Evolutionary conservation across 148 eudicot species (phyloP).

Genomic region (Hydrangea macrophylla): DNA sequence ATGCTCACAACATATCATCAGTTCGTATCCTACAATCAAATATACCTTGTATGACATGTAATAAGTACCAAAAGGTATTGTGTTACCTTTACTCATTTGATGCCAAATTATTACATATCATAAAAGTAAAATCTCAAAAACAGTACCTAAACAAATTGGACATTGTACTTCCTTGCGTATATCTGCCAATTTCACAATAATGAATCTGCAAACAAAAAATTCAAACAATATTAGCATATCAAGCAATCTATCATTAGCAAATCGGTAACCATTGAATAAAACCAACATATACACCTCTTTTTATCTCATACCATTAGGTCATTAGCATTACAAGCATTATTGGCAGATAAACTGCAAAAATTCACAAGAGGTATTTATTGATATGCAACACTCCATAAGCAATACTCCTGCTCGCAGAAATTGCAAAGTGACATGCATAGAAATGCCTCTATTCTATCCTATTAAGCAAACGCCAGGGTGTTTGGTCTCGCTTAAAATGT

Average conservation of each 20-base stretch:
- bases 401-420: too few species aligned
- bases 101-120: neutral
- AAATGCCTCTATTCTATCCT: too few species aligned
- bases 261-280: neutral
- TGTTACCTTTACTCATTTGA: neutral
- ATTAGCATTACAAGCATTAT: too few species aligned
- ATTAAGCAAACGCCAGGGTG: too few species aligned
- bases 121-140: neutral
- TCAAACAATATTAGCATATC: slow-evolving; percentile 9
- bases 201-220: slow-evolving; percentile 40
- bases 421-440: too few species aligned
- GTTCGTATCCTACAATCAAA: neutral
- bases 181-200: slow-evolving; percentile 51
- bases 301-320: neutral
- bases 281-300: neutral
- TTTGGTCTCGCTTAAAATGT: too few species aligned
- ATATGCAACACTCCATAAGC: too few species aligned
- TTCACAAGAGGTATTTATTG: too few species aligned
- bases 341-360: too few species aligned
- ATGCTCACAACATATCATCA: neutral
- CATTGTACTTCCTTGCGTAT: slow-evolving; percentile 89
- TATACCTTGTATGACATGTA: neutral
- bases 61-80: neutral
- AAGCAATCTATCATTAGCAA: neutral
- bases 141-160: slow-evolving; percentile 80